These are phyloP conservation scores for Pseudocercospora fijiensis DNA, from an alignment of 2,329 filamentous ascomycete species.

Conservation along the genomic window DNA sequence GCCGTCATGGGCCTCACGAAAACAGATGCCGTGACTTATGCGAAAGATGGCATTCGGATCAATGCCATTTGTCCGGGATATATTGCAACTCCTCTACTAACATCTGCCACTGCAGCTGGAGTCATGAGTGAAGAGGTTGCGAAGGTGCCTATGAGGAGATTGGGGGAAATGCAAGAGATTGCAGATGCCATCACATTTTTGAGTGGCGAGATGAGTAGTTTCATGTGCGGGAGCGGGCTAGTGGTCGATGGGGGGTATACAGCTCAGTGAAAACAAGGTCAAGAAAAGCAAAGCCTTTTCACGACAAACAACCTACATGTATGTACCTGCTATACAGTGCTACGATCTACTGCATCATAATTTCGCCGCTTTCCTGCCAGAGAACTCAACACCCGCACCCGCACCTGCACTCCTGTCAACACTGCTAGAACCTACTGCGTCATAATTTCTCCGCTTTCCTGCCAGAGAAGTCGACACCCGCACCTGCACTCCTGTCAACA, in stretches of 20 bases:
- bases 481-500: conserved; percentile 8
- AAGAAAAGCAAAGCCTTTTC: neutral
- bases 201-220: conserved; percentile 33
- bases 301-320: neutral
- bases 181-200: conserved; percentile 54
- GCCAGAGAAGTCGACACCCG: conserved; percentile 12
- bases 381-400: no score
- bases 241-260: conserved; percentile 28
- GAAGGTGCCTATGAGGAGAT: conserved; percentile 56
- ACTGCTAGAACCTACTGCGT: neutral
- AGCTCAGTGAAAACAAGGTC: conserved; percentile 3
- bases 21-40: conserved; percentile 56
- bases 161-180: conserved; percentile 58
- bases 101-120: conserved; percentile 10
- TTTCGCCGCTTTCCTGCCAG: no score
- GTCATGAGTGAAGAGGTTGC: conserved; percentile 40
- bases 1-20: conserved; percentile 56
- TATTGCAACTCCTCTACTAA: conserved; percentile 18
- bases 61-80: conserved; percentile 60
- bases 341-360: no score
- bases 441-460: conserved; percentile 7
- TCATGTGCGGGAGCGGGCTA: conserved; percentile 23
- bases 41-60: conserved; percentile 54
- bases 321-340: neutral
- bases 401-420: no score